Base-by-base conservation (phyloP, 139 green algal species). In the Klebsormidium nitens region DNA sequence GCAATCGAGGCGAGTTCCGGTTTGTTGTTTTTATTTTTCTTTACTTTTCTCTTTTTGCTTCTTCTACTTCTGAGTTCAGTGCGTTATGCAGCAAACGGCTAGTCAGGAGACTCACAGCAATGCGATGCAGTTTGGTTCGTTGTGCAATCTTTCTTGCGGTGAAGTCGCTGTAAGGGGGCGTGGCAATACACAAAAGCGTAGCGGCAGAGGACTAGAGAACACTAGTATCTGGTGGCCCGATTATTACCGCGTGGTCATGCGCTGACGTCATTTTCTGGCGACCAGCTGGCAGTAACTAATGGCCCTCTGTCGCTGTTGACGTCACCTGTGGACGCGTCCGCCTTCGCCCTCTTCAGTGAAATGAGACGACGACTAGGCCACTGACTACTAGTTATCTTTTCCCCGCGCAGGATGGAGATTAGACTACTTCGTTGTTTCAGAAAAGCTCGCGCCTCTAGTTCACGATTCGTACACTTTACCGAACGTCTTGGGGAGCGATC, bases 391-490 rank as follows among this genome's bases (percentile, higher is more conserved):
- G 28, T 64, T 49, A 1, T 11, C 31, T 32, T 47, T 61, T 47
- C 11, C 8, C n/a, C n/a, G n/a, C n/a, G 2, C 69, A 77, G 76
- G 77, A 0, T 83, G 77, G 77, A 59, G 77, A 1, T 48, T 83
- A 23, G 77, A 83, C 59, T 83, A 83, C 65, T 80, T 70, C 23
- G 8, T 83, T 14, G 77, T 82, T 28, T 75, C 65, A n/a, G 3
- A 66, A 6, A 8, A 32, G 8, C 31, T 83, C 5, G n/a, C 34
- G 36, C 36, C 6, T n/a, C 23, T 26, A 48, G 52, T 74, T 3
- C 56, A 75, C 11, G 77, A 83, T 61, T 81, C 75, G 5, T 83
- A 66, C 57, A 74, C 80, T n/a, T 36, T 83, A 46, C 56, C 72
- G 19, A 66, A 71, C 29, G 38, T 78, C 2, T 5, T 5, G 31